Evolutionary conservation across 1,284 basidiomycete species (phyloP), one percentile per base, ranked within the genome.

Genomic region (Fistulinella cinereoalba): DNA sequence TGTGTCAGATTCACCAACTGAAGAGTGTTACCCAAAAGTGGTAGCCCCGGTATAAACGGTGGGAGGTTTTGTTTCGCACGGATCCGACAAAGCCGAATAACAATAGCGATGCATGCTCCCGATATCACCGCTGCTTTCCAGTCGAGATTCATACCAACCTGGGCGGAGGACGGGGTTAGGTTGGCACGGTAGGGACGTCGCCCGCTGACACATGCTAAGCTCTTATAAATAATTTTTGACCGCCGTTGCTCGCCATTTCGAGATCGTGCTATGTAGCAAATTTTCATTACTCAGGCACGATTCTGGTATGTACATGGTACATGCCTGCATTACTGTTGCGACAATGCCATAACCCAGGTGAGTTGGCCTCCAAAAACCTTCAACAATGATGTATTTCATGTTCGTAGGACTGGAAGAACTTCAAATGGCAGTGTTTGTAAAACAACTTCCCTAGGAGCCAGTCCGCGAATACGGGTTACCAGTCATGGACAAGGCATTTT

Each of bases 1-100:
- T 50, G 48, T 2, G 36, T 50, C 31, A 49, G 10, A 16, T 43
- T 49, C 13, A 38, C 39, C 24, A 50, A 25, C 18, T 50, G 48
- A n/a, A 50, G 7, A 1, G 47, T 50, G 36, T 50, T 50, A 0
- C 47, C 48, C 4, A 50, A 37, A 23, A 50, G 22, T 4, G 40
- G 47, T 2, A 50, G 36, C 8, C 47, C 48, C 21, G 36, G 48
- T 18, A 50, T 36, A 23, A 47, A n/a, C 15, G 48, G 47, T 13
- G 48, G 47, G 31, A 50, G 48, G 25, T 43, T 50, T 21, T 15
- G 39, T 6, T 12, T 33, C 6, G 29, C 27, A 10, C 16, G 36
- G 24, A 25, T n/a, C 25, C 27, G 31, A 33, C 25, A 36, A 15
- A 50, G 16, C 22, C 27, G 27, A 25, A 43, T 2, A 6, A n/a